Percentiles rank a stretch among this genome's conserved stretches.
These are phyloP conservation scores for Kluyveromyces sp. DNA, from an alignment of 1,139 yeast species.

Conservation along the genomic window DNA sequence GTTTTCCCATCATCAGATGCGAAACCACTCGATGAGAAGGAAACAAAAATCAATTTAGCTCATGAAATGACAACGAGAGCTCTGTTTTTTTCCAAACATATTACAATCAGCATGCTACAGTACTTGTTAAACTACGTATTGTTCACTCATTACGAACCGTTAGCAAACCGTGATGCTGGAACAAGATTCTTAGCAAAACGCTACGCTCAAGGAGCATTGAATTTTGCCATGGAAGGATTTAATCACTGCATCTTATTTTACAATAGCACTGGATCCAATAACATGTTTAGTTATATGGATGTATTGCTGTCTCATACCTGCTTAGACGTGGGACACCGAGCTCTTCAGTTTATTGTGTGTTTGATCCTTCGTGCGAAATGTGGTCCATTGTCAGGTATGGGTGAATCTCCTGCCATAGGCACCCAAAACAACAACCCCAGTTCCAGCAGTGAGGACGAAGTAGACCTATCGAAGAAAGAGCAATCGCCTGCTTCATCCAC, in stretches of 20 bases:
- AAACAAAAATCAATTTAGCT: slow-evolving; percentile 28
- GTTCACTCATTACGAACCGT: slow-evolving; percentile 40
- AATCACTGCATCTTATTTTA: slow-evolving; percentile 36
- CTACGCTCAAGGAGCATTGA: slow-evolving; percentile 37
- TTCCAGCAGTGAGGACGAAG: slow-evolving; percentile 23
- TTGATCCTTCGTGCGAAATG: slow-evolving; percentile 40
- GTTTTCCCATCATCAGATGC: slow-evolving; percentile 23
- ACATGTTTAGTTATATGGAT: slow-evolving; percentile 38
- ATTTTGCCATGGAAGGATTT: slow-evolving; percentile 37
- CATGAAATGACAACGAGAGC: slow-evolving; percentile 35
- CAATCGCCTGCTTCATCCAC: slow-evolving; percentile 14
- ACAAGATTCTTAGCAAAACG: slow-evolving; percentile 31
- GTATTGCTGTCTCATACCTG: slow-evolving; percentile 41
- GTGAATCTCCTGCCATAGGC: slow-evolving; percentile 23
- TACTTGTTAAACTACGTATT: slow-evolving; percentile 43
- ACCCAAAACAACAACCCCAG: slow-evolving; percentile 18
- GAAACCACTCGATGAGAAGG: slow-evolving; percentile 18
- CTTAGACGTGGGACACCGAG: slow-evolving; percentile 43
- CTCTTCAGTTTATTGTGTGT: slow-evolving; percentile 47
- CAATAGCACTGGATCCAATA: slow-evolving; percentile 22
- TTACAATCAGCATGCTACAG: slow-evolving; percentile 40
- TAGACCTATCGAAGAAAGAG: slow-evolving; percentile 13
- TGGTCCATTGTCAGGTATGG: slow-evolving; percentile 36
- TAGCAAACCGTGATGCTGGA: slow-evolving; percentile 34
- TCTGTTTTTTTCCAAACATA: slow-evolving; percentile 34